Conservation (phyloP, 2,329 filamentous ascomycete species). For the Ilyonectria mors-panacis region DNA sequence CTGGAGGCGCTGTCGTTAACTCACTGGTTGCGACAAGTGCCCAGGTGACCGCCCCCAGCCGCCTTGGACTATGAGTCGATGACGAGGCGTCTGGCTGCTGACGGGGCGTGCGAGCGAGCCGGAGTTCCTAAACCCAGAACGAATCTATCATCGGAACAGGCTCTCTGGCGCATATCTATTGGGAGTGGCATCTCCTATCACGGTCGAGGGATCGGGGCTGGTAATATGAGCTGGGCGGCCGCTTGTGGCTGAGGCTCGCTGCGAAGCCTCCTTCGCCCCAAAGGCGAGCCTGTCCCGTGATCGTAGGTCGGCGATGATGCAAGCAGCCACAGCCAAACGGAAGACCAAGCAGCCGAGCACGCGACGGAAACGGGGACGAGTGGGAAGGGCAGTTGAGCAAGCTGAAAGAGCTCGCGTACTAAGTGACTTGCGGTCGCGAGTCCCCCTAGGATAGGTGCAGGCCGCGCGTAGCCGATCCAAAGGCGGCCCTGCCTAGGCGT, state of each 20-base stretch:
- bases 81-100: conserved; percentile 3
- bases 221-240: neutral
- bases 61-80: neutral
- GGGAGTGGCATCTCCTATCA: neutral
- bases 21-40: neutral
- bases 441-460: neutral
- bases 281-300: neutral
- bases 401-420: neutral
- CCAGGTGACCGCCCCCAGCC: conserved; percentile 9
- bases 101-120: conserved; percentile 3
- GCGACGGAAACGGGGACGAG: neutral
- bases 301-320: neutral
- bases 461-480: neutral
- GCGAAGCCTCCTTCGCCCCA: neutral
- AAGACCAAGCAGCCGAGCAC: neutral
- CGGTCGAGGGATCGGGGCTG: neutral
- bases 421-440: too few relatives aligned
- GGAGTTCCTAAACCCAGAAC: neutral
- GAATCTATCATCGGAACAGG: neutral
- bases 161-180: neutral
- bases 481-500: neutral
- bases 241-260: neutral
- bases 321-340: neutral
- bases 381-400: neutral
- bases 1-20: neutral